Base-by-base conservation (phyloP, 192 early-diverging fungal genomes). In the Coemansia sp. region DNA sequence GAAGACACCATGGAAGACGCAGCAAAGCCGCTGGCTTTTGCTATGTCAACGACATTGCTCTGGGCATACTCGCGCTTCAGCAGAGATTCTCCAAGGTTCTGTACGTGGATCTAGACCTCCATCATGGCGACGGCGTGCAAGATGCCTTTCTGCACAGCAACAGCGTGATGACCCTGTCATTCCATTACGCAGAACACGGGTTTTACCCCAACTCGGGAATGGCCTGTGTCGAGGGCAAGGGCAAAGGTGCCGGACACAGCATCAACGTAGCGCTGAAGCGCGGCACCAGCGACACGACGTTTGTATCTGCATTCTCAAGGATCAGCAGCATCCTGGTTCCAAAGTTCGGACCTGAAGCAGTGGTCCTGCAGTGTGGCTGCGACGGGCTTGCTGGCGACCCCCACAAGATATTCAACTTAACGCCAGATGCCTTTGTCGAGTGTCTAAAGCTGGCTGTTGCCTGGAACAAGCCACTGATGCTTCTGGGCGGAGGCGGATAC, bases 91-190 rank as follows among this genome's bases (percentile, higher is more conserved):
- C 87, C 35, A 85, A 91, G 24, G 93, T 99, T 1, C 83, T 99
- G 29, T 98, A 98, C 78, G 83, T 99, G 11, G 97, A 99, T 69
- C 92, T 97, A 58, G 97, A 99, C 67, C 84, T 95, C 60, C 97
- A 99, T 71, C 97, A 99, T 69, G 95, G 95, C 13, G 95, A 98
- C 74, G 97, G 95, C 25, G 97, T 99, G 24, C 91, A 98, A 77
- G 91, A 93, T 67, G 97, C 97, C 2, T 99, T 99, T 73, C 90
- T 90, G 60, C 74, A 86, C 16, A 97, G 94, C 27, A 89, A 91
- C 66, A 83, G 88, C 30, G 95, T 98, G 18, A 95, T 93, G 91
- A 99, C 97, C 5, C 87, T 97, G 6, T 95, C 93, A 5, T 89
- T 98, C 70, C 97, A 99, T 75, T 95, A 95, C 78, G 89, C 94